Percentiles rank a stretch among this genome's conserved stretches.
Evolutionary conservation across 2,329 filamentous ascomycete genomes (phyloP).

Genomic region (Talaromyces rugulosus): DNA sequence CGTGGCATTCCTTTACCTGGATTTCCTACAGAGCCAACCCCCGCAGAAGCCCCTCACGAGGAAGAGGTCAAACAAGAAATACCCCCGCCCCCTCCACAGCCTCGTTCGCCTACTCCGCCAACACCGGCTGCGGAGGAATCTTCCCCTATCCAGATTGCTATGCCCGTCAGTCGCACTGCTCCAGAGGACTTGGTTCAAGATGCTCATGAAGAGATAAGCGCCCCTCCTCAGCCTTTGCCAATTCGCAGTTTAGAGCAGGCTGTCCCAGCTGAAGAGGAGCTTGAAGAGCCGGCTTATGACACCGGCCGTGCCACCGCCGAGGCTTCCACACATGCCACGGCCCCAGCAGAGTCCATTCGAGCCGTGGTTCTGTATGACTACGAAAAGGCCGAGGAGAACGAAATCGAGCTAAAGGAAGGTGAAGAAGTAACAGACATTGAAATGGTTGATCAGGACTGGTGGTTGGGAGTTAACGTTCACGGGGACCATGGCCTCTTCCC

Average conservation of each 20-base stretch:
- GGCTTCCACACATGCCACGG: conserved; percentile 48
- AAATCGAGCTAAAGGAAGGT: conserved; percentile 85
- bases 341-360: conserved; percentile 58
- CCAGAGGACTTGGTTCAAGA: conserved; percentile 37
- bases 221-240: conserved; percentile 51
- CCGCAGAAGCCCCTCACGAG: conserved; percentile 55
- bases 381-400: conserved; percentile 95
- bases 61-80: conserved; percentile 29
- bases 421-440: conserved; percentile 88
- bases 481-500: conserved; percentile 91
- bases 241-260: conserved; percentile 59
- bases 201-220: conserved; percentile 38
- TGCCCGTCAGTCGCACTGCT: conserved; percentile 69
- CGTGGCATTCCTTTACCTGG: conserved; percentile 75
- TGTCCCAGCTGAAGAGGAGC: conserved; percentile 60
- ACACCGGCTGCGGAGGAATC: conserved; percentile 48
- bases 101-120: conserved; percentile 47
- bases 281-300: conserved; percentile 60
- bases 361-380: conserved; percentile 92
- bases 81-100: conserved; percentile 40
- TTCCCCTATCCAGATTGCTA: conserved; percentile 80
- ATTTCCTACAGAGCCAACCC: conserved; percentile 35
- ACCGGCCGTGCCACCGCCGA: conserved; percentile 57
- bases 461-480: conserved; percentile 83
- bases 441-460: conserved; percentile 98